These are phyloP conservation scores for Fusarium nodosum DNA, from an alignment of 2,329 filamentous ascomycete genomes.

Conservation along the genomic window DNA sequence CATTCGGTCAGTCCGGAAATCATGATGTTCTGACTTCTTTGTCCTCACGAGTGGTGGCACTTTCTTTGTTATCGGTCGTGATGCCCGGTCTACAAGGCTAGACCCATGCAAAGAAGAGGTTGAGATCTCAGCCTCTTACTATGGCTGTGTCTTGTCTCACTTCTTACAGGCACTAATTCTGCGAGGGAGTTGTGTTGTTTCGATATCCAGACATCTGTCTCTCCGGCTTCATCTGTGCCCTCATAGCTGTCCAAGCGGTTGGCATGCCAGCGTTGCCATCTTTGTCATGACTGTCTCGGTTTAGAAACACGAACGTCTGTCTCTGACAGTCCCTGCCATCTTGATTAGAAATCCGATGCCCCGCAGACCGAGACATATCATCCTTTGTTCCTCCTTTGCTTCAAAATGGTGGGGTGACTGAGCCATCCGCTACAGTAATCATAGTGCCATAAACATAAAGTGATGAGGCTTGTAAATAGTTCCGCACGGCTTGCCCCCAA, in stretches of 20 bases:
- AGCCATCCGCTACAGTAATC: background rate
- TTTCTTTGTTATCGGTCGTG: conserved; percentile 14
- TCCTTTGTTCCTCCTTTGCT: conserved; percentile 29
- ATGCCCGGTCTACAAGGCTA: conserved; percentile 2
- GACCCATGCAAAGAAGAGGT: background rate
- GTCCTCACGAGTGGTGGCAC: background rate
- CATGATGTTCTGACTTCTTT: background rate
- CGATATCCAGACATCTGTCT: background rate
- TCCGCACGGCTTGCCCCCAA: background rate
- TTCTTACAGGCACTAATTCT: background rate
- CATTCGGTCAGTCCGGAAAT: background rate
- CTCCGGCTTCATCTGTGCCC: background rate
- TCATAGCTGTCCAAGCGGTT: conserved; percentile 1
- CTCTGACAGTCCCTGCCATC: conserved; percentile 5
- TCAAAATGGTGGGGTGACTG: conserved; percentile 14
- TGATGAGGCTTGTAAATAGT: background rate
- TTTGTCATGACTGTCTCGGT: background rate
- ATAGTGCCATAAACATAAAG: conserved; percentile 1
- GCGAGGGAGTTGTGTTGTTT: background rate
- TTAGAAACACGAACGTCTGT: background rate
- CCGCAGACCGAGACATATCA: conserved; percentile 18
- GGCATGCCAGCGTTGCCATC: conserved; percentile 12
- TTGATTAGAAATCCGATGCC: conserved; percentile 19
- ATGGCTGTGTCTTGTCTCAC: conserved; percentile 19
- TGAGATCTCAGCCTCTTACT: conserved; percentile 1